phyloP scores from a whole-genome alignment of 2,329 filamentous ascomycete species.

The Calycina herbarum region DNA sequence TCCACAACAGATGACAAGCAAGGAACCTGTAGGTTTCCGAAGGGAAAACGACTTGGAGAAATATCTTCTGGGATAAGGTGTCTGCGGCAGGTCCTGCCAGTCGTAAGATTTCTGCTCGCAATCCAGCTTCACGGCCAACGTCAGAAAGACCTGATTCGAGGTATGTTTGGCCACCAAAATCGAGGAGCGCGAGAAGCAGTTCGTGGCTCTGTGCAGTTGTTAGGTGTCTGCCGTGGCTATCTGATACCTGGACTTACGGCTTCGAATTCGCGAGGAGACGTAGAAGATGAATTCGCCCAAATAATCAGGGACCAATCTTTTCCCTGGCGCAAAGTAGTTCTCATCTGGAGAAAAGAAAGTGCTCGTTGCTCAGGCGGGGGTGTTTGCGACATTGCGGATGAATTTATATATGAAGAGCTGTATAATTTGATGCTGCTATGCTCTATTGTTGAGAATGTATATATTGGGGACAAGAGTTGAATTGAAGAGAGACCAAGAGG shows the following conservation, averaged over 20 bases:
- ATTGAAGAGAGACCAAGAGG: background rate
- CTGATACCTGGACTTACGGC: background rate
- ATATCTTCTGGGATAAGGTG: background rate
- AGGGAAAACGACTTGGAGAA: background rate
- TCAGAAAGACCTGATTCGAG: background rate
- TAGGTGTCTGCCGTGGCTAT: background rate
- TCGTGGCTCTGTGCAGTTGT: background rate
- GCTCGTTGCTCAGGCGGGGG: background rate
- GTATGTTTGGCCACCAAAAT: background rate
- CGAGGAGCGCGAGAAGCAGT: background rate
- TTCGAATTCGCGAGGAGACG: background rate
- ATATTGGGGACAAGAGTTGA: background rate
- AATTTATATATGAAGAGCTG: too few relatives aligned
- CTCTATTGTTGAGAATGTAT: too few relatives aligned
- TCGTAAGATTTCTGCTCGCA: background rate
- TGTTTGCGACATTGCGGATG: background rate
- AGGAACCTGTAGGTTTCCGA: background rate
- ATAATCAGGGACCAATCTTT: background rate
- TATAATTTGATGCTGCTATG: too few relatives aligned
- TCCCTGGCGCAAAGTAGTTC: background rate
- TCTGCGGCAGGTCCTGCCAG: background rate
- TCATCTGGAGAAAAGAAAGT: background rate
- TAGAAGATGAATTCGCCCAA: background rate
- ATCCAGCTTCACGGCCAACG: background rate
- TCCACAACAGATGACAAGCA: background rate